Evolutionary conservation across 164 flowering plant genomes (phyloP), one percentile per base, ranked within the genome.

Genomic region (Saururus chinensis): DNA sequence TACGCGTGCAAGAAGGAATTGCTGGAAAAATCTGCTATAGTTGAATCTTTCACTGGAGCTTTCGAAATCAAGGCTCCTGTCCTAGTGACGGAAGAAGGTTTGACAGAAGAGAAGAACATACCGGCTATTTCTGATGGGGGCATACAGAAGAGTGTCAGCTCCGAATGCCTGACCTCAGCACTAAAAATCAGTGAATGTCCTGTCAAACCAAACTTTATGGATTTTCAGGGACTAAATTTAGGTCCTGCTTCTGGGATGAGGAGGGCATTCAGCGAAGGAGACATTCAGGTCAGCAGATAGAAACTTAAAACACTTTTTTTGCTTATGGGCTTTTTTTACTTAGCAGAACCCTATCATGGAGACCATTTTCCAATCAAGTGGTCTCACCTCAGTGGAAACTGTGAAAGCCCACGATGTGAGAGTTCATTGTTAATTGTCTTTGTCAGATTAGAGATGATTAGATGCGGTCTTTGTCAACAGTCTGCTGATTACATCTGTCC

Each of bases 251-350:
- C 84, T 81, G 95, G 96, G 58, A 87, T 95, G 93, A 75, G 99
- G 68, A 79, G 98, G 69, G 87, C 98, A 45, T 91, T 73, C 75
- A 95, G 99, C 68, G 99, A 91, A 68, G 97, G 99, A 71, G 99
- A 95, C 72, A 87, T 95, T 69, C 81, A 89, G 99, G 99, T 95
- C 65, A 69, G 75, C 24, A 7, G 1, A 25, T 21, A 14, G 57
- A 17, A 41, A 41, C 8, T n/a, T n/a, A n/a, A n/a, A n/a, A n/a
- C n/a, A n/a, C n/a, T n/a, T n/a, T n/a, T n/a, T n/a, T n/a, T n/a
- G n/a, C n/a, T n/a, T n/a, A n/a, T n/a, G n/a, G n/a, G n/a, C n/a
- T n/a, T n/a, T n/a, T n/a, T n/a, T n/a, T n/a, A n/a, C n/a, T n/a
- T n/a, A n/a, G n/a, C n/a, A n/a, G n/a, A n/a, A n/a, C 87, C 20